Conservation (phyloP, 441 rosid species). For the Viola pubescens region DNA sequence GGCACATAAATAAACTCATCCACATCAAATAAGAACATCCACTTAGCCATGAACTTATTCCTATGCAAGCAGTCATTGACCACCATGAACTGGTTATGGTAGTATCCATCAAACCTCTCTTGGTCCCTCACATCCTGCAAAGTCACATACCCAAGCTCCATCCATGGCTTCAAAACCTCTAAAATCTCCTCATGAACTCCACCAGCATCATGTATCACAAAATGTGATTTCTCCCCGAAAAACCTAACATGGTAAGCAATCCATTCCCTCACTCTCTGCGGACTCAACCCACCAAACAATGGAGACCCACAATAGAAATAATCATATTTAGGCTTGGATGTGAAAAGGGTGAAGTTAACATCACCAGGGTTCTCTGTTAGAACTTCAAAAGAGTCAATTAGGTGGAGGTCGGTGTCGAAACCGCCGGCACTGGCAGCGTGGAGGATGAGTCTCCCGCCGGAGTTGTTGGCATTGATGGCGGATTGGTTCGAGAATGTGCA, state of each 20-base stretch:
- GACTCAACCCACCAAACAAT: conserved; percentile 57
- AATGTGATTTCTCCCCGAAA: conserved; percentile 67
- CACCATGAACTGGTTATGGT: conserved; percentile 70
- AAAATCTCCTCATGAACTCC: conserved; percentile 51
- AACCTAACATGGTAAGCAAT: conserved; percentile 86
- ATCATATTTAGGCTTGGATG: conserved; percentile 30
- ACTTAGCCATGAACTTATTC: conserved; percentile 49
- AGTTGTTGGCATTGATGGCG: conserved; percentile 38
- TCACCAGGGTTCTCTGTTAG: conserved; percentile 52
- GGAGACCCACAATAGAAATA: conserved; percentile 78
- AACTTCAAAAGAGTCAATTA: conserved; percentile 44
- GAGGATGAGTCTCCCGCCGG: conserved; percentile 61
- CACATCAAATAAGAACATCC: conserved; percentile 80
- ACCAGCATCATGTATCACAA: conserved; percentile 79
- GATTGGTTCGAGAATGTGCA: conserved; percentile 51
- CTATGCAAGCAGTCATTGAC: conserved; percentile 79
- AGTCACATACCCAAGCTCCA: conserved; percentile 55
- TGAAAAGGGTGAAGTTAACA: conserved; percentile 44
- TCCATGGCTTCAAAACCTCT: conserved; percentile 63
- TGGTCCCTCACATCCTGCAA: conserved; percentile 62
- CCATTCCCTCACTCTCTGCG: conserved; percentile 69
- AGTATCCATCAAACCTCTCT: conserved; percentile 61
- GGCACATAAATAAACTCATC: conserved; percentile 79
- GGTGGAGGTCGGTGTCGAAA: conserved; percentile 40
- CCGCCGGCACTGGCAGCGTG: conserved; percentile 30